Conservation (phyloP, 164 flowering plant genomes). For the Umbellularia californica region DNA sequence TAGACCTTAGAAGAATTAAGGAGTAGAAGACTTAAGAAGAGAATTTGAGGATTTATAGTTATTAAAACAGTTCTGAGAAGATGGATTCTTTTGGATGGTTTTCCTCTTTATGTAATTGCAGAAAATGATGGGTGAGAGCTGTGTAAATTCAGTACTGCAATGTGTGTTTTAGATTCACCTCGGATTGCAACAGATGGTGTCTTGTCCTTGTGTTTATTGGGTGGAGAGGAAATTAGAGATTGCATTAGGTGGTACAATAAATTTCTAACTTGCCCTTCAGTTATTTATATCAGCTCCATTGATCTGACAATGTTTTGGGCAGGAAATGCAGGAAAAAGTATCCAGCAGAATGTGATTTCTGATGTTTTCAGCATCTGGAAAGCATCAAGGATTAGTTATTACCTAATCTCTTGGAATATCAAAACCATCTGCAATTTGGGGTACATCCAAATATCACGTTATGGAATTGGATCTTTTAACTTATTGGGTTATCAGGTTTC, state of each 20-base stretch:
- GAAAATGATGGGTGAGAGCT: conserved; percentile 16
- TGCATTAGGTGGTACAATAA: conserved; percentile 2
- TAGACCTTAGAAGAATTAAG: conserved; percentile 31
- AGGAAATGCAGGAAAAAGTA: neutral
- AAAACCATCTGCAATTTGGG: neutral
- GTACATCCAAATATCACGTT: neutral
- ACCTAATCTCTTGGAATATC: neutral
- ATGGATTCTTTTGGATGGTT: conserved; percentile 17
- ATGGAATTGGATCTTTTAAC: neutral
- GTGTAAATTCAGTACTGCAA: conserved; percentile 17
- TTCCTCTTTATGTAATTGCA: conserved; percentile 21
- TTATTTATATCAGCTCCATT: no score
- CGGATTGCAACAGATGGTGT: neutral
- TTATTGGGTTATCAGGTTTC: neutral
- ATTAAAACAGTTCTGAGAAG: conserved; percentile 15
- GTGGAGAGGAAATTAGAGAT: conserved; percentile 14
- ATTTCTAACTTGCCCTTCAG: no score
- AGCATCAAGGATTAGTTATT: neutral
- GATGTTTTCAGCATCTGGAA: neutral
- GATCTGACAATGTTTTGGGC: neutral
- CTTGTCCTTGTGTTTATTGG: neutral
- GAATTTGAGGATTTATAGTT: conserved; percentile 15
- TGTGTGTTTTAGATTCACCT: neutral
- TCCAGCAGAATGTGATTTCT: neutral
- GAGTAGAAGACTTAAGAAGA: neutral